These are phyloP conservation scores for Microsporum canis DNA, from an alignment of 2,329 filamentous ascomycete species.

Conservation along the genomic window DNA sequence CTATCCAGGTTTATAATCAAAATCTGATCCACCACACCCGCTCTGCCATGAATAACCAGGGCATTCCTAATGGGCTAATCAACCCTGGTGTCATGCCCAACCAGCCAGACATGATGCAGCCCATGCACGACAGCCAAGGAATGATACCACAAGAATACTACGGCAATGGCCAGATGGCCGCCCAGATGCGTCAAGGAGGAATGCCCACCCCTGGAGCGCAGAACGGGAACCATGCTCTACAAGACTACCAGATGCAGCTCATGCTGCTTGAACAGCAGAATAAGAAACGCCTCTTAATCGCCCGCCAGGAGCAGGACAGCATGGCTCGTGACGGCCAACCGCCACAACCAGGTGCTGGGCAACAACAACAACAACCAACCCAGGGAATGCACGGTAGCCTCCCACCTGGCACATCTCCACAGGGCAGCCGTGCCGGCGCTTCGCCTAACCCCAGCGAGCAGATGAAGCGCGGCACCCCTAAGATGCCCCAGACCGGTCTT, in stretches of 20 bases:
- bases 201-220: slow-evolving; percentile 22
- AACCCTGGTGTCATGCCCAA: slow-evolving; percentile 54
- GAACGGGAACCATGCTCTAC: slow-evolving; percentile 49
- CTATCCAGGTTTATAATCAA: slow-evolving; percentile 76
- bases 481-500: slow-evolving; percentile 46
- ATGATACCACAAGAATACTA: slow-evolving; percentile 47
- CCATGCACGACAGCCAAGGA: slow-evolving; percentile 51
- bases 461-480: slow-evolving; percentile 52
- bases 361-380: slow-evolving; percentile 26
- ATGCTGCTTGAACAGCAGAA: slow-evolving; percentile 60
- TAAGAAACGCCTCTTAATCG: slow-evolving; percentile 56
- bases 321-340: slow-evolving; percentile 43
- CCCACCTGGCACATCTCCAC: slow-evolving; percentile 46
- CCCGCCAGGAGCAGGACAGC: slow-evolving; percentile 55
- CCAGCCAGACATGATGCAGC: slow-evolving; percentile 72
- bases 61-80: slow-evolving; percentile 61
- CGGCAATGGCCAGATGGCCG: slow-evolving; percentile 42
- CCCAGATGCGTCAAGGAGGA: slow-evolving; percentile 14
- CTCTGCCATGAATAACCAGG: slow-evolving; percentile 67
- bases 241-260: slow-evolving; percentile 60
- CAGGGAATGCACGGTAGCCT: slow-evolving; percentile 20
- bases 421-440: slow-evolving; percentile 45
- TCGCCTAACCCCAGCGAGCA: slow-evolving; percentile 52
- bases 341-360: slow-evolving; percentile 27
- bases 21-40: slow-evolving; percentile 68